These are phyloP conservation scores for Alternaria angustiovoidea DNA, from an alignment of 2,329 filamentous ascomycete species.

Conservation along the genomic window DNA sequence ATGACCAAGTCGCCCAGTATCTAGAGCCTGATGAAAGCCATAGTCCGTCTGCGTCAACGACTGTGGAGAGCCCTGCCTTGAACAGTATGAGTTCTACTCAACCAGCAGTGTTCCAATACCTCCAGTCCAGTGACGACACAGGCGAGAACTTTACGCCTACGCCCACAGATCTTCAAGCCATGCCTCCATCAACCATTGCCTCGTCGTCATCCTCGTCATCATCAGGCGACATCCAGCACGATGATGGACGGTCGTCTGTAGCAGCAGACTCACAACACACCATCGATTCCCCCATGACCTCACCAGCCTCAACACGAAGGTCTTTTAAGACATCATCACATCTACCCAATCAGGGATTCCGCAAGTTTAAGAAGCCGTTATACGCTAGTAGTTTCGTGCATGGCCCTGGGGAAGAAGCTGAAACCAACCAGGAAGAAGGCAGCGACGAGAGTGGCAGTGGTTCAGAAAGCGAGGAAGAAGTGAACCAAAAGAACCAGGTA, in stretches of 20 bases:
- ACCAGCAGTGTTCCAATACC: slow-evolving; percentile 43
- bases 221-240: slow-evolving; percentile 27
- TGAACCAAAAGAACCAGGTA: slow-evolving; percentile 19
- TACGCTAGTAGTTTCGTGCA: slow-evolving; percentile 45
- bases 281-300: slow-evolving; percentile 40
- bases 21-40: slow-evolving; percentile 26
- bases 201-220: slow-evolving; percentile 34
- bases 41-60: slow-evolving; percentile 22
- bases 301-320: slow-evolving; percentile 37
- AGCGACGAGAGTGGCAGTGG: slow-evolving; percentile 23
- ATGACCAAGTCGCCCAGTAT: slow-evolving; percentile 31
- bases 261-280: slow-evolving; percentile 26
- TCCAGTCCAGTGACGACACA: slow-evolving; percentile 22
- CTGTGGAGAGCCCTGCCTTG: slow-evolving; percentile 19
- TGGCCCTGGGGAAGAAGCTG: slow-evolving; percentile 28
- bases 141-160: slow-evolving; percentile 18
- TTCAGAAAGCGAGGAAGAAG: slow-evolving; percentile 27
- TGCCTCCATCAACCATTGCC: slow-evolving; percentile 29
- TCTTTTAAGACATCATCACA: slow-evolving; percentile 18
- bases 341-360: slow-evolving; percentile 22
- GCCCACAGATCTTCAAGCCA: slow-evolving; percentile 17
- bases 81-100: slow-evolving; percentile 30
- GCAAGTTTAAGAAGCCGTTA: slow-evolving; percentile 39
- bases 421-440: slow-evolving; percentile 16
- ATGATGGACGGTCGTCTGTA: slow-evolving; percentile 33